These are phyloP conservation scores for Lithospermum erythrorhizon DNA, from an alignment of 257 asterid species.

Conservation along the genomic window DNA sequence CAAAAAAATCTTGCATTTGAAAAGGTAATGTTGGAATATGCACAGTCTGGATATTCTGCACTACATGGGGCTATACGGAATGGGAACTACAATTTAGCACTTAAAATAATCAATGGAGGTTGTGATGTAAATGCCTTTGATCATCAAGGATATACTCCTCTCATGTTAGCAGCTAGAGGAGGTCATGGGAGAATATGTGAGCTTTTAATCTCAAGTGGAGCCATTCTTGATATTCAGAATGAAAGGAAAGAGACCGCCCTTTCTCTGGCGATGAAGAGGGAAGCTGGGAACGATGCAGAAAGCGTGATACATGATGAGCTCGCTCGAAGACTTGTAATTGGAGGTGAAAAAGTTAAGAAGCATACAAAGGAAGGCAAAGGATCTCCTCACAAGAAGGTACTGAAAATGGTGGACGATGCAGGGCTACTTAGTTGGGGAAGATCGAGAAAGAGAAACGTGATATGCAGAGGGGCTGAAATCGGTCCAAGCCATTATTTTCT, in stretches of 20 bases:
- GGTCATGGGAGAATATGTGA: constrained; percentile 36
- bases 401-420: constrained; percentile 40
- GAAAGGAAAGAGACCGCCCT: constrained; percentile 43
- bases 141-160: constrained; percentile 48
- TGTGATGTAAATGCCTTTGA: constrained; percentile 29
- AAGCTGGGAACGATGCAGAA: constrained; percentile 24
- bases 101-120: constrained; percentile 13
- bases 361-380: constrained; percentile 59
- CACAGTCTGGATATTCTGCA: constrained; percentile 15
- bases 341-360: constrained; percentile 45
- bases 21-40: constrained; percentile 28
- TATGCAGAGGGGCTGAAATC: constrained; percentile 49
- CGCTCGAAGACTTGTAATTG: constrained; percentile 39
- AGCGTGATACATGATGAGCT: constrained; percentile 37
- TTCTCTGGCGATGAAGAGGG: constrained; percentile 28
- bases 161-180: constrained; percentile 52
- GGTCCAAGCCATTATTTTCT: constrained; percentile 41
- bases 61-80: constrained; percentile 36
- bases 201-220: constrained; percentile 38
- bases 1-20: constrained; percentile 42
- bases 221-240: constrained; percentile 30
- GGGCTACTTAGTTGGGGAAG: constrained; percentile 62
- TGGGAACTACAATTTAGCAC: constrained; percentile 25
- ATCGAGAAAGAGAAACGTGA: constrained; percentile 48
- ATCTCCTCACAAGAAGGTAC: constrained; percentile 36